These are phyloP conservation scores for Capsicum pubescens DNA, from an alignment of 257 asterid genomes.

Conservation along the genomic window DNA sequence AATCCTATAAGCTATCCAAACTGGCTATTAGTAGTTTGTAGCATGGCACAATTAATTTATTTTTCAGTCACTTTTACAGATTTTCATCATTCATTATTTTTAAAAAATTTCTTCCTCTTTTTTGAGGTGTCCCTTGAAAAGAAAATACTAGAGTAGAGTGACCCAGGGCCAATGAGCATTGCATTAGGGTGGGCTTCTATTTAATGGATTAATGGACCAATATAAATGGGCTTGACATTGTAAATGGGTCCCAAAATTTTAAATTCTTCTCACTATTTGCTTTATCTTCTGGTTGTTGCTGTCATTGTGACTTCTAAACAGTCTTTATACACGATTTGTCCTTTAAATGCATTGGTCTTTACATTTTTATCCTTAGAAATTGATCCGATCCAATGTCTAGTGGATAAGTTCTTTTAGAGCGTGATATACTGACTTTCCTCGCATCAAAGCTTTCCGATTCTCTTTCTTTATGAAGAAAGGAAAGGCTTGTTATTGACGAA, in stretches of 20 bases:
- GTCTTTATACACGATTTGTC: background rate
- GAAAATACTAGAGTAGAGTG: background rate
- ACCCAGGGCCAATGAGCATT: slow-evolving; percentile 21
- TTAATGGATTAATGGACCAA: slow-evolving; percentile 22
- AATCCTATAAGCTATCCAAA: too few relatives aligned
- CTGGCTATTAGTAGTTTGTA: background rate
- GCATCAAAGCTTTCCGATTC: too few relatives aligned
- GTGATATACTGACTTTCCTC: too few relatives aligned
- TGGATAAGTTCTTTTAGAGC: too few relatives aligned
- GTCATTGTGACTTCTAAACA: slow-evolving; percentile 15
- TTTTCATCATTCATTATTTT: background rate
- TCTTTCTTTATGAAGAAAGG: too few relatives aligned
- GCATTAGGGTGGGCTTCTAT: slow-evolving; percentile 7
- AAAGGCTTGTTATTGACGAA: too few relatives aligned
- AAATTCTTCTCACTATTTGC: background rate
- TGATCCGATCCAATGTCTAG: too few relatives aligned
- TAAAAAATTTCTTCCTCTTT: background rate
- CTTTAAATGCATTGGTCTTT: background rate
- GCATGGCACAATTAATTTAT: background rate
- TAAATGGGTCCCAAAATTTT: slow-evolving; percentile 21
- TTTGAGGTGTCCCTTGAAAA: slow-evolving; percentile 7
- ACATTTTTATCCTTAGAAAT: too few relatives aligned
- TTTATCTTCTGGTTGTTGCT: slow-evolving; percentile 13
- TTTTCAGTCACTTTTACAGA: background rate
- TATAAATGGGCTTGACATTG: slow-evolving; percentile 23